These are phyloP conservation scores for Ajuga chamaepitys DNA, from an alignment of 257 asterid species.

Conservation along the genomic window DNA sequence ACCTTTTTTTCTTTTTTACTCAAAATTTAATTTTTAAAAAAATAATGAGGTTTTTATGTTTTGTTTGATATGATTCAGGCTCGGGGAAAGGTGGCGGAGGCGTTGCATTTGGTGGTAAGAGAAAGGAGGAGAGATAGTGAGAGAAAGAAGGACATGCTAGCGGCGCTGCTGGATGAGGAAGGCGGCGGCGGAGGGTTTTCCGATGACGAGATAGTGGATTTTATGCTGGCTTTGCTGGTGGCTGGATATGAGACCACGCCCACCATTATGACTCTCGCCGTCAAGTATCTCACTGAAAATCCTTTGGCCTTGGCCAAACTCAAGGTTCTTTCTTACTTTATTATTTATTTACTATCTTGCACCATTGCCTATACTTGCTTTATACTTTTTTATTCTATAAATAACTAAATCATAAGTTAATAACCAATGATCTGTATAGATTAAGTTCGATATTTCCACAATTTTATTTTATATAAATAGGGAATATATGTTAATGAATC, in stretches of 20 bases:
- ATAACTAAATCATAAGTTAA: too few relatives aligned
- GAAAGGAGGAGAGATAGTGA: conserved; percentile 69
- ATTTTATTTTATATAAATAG: too few relatives aligned
- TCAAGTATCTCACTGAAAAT: conserved; percentile 72
- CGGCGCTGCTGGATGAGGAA: conserved; percentile 78
- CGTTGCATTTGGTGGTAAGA: conserved; percentile 69
- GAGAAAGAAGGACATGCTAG: conserved; percentile 80
- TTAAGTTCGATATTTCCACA: too few relatives aligned
- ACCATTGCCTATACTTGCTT: neutral
- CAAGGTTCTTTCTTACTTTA: conserved; percentile 49
- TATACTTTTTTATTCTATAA: neutral
- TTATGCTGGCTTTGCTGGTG: conserved; percentile 82
- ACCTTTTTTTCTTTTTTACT: neutral
- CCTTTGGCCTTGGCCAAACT: conserved; percentile 76
- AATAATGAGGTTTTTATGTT: neutral
- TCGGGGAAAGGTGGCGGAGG: conserved; percentile 91
- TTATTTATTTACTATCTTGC: neutral
- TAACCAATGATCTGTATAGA: too few relatives aligned
- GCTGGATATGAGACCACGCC: conserved; percentile 98
- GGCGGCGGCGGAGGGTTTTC: conserved; percentile 72
- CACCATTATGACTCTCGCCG: conserved; percentile 92
- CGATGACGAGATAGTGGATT: conserved; percentile 92
- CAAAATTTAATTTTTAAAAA: neutral
- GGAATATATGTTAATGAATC: too few relatives aligned
- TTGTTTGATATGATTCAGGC: conserved; percentile 38